A percentile compares a stretch with the other conserved stretches of the same genome.
These are phyloP conservation scores for Boletellus emodensis DNA, from an alignment of 768 basidiomycete genomes.

Conservation along the genomic window DNA sequence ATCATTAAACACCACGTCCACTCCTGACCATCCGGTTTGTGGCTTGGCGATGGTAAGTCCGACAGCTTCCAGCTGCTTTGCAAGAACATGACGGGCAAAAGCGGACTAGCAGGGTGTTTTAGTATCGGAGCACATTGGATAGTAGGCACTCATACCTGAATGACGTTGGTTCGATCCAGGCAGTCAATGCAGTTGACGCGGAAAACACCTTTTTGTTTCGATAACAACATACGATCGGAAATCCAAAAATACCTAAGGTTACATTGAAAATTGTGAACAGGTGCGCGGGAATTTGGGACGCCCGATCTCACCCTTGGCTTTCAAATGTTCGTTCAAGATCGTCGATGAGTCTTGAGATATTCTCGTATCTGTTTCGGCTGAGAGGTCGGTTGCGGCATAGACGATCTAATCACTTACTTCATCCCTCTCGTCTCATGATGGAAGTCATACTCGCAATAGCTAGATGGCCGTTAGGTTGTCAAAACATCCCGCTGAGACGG, in stretches of 20 bases:
- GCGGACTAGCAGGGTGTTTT: conserved; percentile 59
- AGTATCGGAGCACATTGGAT: background rate
- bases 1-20: conserved; percentile 77
- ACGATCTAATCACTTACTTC: conserved; percentile 55
- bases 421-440: conserved; percentile 92
- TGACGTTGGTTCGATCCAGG: conserved; percentile 91
- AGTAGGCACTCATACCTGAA: conserved; percentile 52
- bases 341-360: conserved; percentile 73
- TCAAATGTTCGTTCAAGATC: conserved; percentile 73
- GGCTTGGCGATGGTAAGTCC: conserved; percentile 54
- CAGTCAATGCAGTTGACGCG: conserved; percentile 96
- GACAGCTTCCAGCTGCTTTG: conserved; percentile 67
- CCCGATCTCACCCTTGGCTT: conserved; percentile 61
- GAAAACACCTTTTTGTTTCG: conserved; percentile 82
- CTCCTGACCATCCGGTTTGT: conserved; percentile 51
- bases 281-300: background rate
- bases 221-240: conserved; percentile 62
- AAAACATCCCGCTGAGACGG: background rate
- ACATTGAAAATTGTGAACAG: background rate
- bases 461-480: conserved; percentile 24
- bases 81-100: conserved; percentile 80
- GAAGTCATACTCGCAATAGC: conserved; percentile 87
- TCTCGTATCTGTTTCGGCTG: conserved; percentile 65
- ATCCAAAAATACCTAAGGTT: conserved; percentile 74
- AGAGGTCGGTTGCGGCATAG: background rate